Evolutionary conservation across 169 alveolate genomes (phyloP).

Genomic region (Theileria sp.): DNA sequence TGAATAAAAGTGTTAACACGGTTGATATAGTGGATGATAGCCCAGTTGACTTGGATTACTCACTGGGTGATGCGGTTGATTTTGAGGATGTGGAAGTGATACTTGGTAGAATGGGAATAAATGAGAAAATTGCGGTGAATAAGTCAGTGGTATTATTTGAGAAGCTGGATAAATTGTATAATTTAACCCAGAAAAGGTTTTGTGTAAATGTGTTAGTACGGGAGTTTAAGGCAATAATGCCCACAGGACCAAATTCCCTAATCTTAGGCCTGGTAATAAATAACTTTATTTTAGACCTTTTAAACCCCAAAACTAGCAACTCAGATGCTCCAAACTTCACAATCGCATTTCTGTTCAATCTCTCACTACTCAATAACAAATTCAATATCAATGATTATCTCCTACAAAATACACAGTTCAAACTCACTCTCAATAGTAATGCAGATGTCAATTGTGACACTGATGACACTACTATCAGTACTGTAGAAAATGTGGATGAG

Average conservation of each 20-base stretch:
- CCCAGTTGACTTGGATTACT: no score
- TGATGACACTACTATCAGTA: not conserved
- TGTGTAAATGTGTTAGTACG: not conserved
- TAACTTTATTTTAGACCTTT: not conserved
- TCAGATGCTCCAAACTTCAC: not conserved
- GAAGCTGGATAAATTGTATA: not conserved
- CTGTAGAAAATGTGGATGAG: not conserved
- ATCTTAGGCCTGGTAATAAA: not conserved
- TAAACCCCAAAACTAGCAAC: no score
- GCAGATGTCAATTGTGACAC: not conserved
- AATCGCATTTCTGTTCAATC: not conserved
- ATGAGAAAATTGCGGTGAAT: not conserved
- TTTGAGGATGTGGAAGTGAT: not conserved
- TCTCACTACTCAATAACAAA: constrained; percentile 9
- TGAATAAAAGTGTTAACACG: not conserved
- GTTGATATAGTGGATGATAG: not conserved
- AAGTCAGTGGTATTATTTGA: constrained; percentile 4
- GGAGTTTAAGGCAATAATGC: not conserved
- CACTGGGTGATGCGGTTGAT: not conserved
- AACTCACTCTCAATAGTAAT: not conserved
- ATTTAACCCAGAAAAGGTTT: not conserved
- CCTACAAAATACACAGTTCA: not conserved
- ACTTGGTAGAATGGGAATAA: constrained; percentile 1
- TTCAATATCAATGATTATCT: not conserved
- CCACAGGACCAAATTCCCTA: not conserved